phyloP scores from a whole-genome alignment of 345 rosid genomes.

The Orychophragmus violaceus region DNA sequence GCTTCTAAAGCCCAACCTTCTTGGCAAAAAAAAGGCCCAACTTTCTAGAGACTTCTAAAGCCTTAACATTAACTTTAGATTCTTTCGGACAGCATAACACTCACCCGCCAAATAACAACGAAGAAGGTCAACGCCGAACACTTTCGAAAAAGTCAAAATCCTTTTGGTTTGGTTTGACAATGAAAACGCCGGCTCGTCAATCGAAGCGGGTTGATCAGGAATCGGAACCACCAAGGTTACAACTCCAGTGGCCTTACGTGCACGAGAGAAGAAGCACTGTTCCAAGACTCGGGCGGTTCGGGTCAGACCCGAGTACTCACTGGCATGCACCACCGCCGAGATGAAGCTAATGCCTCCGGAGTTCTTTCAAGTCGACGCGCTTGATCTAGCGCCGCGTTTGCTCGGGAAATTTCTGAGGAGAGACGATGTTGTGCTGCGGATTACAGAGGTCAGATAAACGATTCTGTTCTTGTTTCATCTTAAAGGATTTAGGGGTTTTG shows the following conservation, averaged over 20 bases:
- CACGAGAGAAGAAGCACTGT: constrained; percentile 5
- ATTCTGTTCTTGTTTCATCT: background rate
- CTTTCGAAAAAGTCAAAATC: background rate
- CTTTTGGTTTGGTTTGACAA: background rate
- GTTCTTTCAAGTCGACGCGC: constrained; percentile 78
- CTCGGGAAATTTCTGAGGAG: constrained; percentile 80
- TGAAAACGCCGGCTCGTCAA: constrained; percentile 30
- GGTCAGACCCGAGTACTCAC: constrained; percentile 29
- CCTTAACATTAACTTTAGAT: no score
- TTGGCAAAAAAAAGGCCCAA: no score
- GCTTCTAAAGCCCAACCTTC: no score
- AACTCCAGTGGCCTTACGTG: background rate
- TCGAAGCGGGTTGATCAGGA: constrained; percentile 32
- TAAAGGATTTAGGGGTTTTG: background rate
- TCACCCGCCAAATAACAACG: constrained; percentile 23
- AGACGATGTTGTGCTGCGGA: constrained; percentile 73
- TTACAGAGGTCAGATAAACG: constrained; percentile 62
- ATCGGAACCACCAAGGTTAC: constrained; percentile 4
- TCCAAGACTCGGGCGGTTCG: constrained; percentile 20
- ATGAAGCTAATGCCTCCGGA: constrained; percentile 46
- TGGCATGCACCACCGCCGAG: constrained; percentile 1
- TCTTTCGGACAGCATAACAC: constrained; percentile 3
- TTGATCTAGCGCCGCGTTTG: constrained; percentile 85
- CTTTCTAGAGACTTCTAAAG: no score
- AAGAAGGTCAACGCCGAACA: constrained; percentile 4